Evolutionary conservation across 202 grass and related monocot genomes (phyloP).

Genomic region (Brachypodium distachyon): DNA sequence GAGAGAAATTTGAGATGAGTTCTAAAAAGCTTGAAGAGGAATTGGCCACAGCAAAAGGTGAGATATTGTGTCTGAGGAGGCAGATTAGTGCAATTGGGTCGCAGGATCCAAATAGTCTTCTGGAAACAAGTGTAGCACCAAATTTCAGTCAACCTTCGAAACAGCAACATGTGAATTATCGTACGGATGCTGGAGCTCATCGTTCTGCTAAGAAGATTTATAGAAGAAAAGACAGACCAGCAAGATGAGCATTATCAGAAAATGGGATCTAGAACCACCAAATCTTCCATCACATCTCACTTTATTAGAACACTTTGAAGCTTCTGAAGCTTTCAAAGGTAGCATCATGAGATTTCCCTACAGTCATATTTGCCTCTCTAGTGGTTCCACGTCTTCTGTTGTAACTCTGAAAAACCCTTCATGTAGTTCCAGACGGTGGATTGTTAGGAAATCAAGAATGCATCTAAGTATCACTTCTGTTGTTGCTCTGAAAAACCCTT

Average conservation of each 20-base stretch:
- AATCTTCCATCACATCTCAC: slow-evolving; percentile 17
- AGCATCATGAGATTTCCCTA: background rate
- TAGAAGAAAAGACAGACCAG: slow-evolving; percentile 47
- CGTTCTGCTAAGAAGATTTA: slow-evolving; percentile 33
- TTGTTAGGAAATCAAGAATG: background rate
- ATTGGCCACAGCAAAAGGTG: slow-evolving; percentile 71
- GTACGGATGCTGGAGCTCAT: slow-evolving; percentile 25
- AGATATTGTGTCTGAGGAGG: slow-evolving; percentile 71
- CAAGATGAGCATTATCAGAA: slow-evolving; percentile 12
- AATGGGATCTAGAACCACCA: background rate
- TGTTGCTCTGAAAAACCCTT: too few relatives aligned
- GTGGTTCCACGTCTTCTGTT: background rate
- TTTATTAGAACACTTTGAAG: background rate
- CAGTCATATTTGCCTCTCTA: background rate
- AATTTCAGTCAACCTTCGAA: slow-evolving; percentile 5
- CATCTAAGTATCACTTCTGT: too few relatives aligned
- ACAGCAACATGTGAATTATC: slow-evolving; percentile 26
- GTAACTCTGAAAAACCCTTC: background rate
- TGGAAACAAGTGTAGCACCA: slow-evolving; percentile 8
- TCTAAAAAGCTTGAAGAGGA: slow-evolving; percentile 82
- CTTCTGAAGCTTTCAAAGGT: background rate
- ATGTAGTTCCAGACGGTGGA: background rate
- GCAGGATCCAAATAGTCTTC: background rate
- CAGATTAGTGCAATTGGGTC: slow-evolving; percentile 30
- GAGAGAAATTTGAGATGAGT: slow-evolving; percentile 54